Conservation (phyloP, 805 yeast genomes). For the Priceomyces medius region DNA sequence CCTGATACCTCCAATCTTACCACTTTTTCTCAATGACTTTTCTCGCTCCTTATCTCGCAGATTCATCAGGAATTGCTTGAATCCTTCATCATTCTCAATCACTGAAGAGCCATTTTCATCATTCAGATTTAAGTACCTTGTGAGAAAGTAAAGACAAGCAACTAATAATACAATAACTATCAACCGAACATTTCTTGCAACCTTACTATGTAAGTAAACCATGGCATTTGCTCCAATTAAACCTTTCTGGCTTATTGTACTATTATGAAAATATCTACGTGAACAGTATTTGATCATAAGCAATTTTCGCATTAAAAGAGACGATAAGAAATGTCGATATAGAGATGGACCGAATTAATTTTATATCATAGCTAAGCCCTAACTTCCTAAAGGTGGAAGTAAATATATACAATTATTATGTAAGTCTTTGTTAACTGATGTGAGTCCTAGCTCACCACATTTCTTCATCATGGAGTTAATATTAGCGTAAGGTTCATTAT, state of each 20-base stretch:
- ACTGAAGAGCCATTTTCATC: neutral
- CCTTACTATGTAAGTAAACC: constrained; percentile 3
- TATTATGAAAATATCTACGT: too few relatives aligned
- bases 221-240: neutral
- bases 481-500: constrained; percentile 4
- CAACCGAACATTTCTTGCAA: neutral
- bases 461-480: constrained; percentile 15
- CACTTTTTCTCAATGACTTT: neutral
- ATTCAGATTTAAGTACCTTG: neutral
- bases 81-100: neutral
- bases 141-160: neutral
- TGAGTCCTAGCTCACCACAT: constrained; percentile 21
- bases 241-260: too few relatives aligned
- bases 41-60: neutral
- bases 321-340: too few relatives aligned
- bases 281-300: too few relatives aligned
- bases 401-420: constrained; percentile 17
- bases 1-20: neutral
- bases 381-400: constrained; percentile 8
- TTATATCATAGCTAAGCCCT: neutral
- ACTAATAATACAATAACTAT: neutral
- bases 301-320: too few relatives aligned
- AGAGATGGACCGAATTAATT: too few relatives aligned
- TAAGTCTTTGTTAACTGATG: constrained; percentile 18
- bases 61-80: neutral